Conservation (phyloP, 1,284 basidiomycete species). For the Sanghuangporus baumii region DNA sequence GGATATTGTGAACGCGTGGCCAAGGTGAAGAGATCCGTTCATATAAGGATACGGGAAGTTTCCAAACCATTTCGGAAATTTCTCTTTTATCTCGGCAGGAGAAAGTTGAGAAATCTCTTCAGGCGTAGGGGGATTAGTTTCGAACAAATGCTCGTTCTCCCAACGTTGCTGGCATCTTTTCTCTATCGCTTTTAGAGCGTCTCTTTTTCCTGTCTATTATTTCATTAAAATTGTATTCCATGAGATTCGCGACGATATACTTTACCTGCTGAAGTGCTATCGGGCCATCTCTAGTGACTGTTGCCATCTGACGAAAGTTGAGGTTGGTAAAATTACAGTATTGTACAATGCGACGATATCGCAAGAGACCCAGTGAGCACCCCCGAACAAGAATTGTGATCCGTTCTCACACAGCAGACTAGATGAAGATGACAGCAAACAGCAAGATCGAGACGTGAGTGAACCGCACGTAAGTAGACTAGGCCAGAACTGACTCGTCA, state of each 20-base stretch:
- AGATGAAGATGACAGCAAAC: neutral
- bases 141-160: constrained; percentile 70
- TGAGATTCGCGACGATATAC: neutral
- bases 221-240: neutral
- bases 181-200: constrained; percentile 80
- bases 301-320: constrained; percentile 3
- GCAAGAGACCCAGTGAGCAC: constrained; percentile 9
- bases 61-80: constrained; percentile 95
- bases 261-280: constrained; percentile 31
- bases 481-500: neutral
- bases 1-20: constrained; percentile 97
- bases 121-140: constrained; percentile 74
- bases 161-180: constrained; percentile 80
- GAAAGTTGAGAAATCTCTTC: constrained; percentile 63
- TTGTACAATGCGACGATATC: constrained; percentile 8
- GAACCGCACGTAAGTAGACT: neutral
- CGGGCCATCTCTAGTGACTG: constrained; percentile 13
- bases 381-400: constrained; percentile 4
- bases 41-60: constrained; percentile 97
- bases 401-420: neutral
- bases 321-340: constrained; percentile 3
- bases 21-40: constrained; percentile 97
- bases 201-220: constrained; percentile 89
- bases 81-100: constrained; percentile 55
- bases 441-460: neutral